phyloP scores from a whole-genome alignment of 805 yeast genomes.

The Nakazawaea wyomingensis region DNA sequence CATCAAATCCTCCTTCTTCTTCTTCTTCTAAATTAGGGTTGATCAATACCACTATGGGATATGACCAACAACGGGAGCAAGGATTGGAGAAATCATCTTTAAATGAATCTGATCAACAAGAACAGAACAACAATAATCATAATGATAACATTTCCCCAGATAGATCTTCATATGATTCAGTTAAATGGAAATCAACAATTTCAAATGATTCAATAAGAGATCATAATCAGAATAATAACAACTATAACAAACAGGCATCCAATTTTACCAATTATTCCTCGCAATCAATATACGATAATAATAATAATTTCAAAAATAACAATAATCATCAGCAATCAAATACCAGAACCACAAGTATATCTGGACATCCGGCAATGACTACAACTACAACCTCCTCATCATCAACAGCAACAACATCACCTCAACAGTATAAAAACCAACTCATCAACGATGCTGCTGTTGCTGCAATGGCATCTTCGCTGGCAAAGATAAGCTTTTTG shows the following conservation, averaged over 20 bases:
- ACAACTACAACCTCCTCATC: not conserved
- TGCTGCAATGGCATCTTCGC: not conserved
- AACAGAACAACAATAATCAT: too few species aligned
- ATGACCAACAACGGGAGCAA: not conserved
- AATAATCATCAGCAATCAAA: not conserved
- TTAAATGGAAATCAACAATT: too few species aligned
- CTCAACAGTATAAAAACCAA: not conserved
- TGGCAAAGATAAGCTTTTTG: not conserved
- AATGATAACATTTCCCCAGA: too few species aligned
- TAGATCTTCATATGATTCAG: too few species aligned
- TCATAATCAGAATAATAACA: too few species aligned
- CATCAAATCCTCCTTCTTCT: constrained; percentile 24
- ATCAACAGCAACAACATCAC: not conserved
- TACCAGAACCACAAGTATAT: constrained; percentile 4
- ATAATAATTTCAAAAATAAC: not conserved
- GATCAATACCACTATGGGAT: not conserved
- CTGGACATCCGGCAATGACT: not conserved
- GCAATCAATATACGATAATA: not conserved
- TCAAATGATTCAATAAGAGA: too few species aligned
- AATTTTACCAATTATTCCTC: not conserved
- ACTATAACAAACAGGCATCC: not conserved
- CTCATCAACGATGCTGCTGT: not conserved
- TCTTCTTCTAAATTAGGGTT: not conserved
- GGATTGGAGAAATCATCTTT: not conserved
- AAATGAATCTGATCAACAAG: too few species aligned